Evolutionary conservation across 495 filamentous ascomycete species (phyloP).

Genomic region (Lasiosphaeria ovina): DNA sequence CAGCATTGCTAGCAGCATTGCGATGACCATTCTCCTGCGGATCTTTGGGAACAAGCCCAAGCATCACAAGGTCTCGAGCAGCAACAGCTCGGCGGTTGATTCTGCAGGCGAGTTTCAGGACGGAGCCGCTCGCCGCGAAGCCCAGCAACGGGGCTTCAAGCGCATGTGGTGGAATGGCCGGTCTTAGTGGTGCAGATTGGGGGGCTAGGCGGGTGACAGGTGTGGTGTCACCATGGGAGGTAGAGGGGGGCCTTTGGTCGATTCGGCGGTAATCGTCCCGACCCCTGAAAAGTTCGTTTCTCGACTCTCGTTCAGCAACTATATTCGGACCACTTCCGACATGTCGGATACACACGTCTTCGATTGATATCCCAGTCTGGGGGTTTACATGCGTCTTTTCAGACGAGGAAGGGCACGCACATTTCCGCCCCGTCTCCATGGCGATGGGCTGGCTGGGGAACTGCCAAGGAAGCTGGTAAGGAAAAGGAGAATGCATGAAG

Average conservation of each 20-base stretch:
- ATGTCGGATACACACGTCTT: neutral
- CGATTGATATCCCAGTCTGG: conserved; percentile 13
- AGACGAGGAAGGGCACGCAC: conserved; percentile 20
- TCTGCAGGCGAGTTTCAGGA: conserved; percentile 57
- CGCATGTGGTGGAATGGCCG: conserved; percentile 51
- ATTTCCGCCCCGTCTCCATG: conserved; percentile 4
- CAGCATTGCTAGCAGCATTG: conserved; percentile 68
- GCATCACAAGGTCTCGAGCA: conserved; percentile 34
- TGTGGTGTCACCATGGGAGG: neutral
- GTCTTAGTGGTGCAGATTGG: conserved; percentile 2
- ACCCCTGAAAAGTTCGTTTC: conserved; percentile 10
- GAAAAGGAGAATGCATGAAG: no score
- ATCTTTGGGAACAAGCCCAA: conserved; percentile 57
- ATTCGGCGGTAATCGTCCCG: conserved; percentile 2
- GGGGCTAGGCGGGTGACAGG: neutral
- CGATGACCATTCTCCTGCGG: conserved; percentile 65
- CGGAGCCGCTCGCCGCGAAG: conserved; percentile 68
- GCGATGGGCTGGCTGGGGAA: conserved; percentile 15
- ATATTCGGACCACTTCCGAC: neutral
- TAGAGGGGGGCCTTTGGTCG: neutral
- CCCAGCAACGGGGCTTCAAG: conserved; percentile 64
- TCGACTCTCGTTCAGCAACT: conserved; percentile 11
- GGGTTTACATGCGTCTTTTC: conserved; percentile 21
- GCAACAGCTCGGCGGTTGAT: conserved; percentile 41
- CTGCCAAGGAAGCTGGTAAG: no score